These are phyloP conservation scores for Suillus spraguei DNA, from an alignment of 768 basidiomycete genomes.

Conservation along the genomic window DNA sequence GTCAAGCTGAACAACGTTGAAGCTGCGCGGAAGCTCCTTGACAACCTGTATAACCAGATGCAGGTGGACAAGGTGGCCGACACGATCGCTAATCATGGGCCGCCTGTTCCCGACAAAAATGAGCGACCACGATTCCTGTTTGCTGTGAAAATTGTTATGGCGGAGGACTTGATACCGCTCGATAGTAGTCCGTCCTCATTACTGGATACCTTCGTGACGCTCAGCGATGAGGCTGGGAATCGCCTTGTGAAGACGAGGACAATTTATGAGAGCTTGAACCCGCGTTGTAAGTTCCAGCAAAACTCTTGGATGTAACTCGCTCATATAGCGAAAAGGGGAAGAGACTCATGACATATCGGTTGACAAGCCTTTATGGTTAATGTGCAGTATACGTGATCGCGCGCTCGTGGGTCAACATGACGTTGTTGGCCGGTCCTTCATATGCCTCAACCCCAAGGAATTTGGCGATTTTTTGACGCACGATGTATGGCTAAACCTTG, in stretches of 20 bases:
- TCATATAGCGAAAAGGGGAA: constrained; percentile 65
- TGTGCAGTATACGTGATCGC: constrained; percentile 92
- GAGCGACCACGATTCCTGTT: constrained; percentile 79
- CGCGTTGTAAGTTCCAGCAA: constrained; percentile 70
- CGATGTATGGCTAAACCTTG: constrained; percentile 91
- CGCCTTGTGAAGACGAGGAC: constrained; percentile 94
- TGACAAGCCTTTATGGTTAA: constrained; percentile 93
- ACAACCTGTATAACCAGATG: constrained; percentile 93
- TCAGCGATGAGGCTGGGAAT: constrained; percentile 90
- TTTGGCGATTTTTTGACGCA: constrained; percentile 90
- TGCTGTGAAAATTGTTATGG: constrained; percentile 90
- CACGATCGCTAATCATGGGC: constrained; percentile 54
- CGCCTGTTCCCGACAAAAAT: constrained; percentile 73
- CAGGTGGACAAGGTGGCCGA: constrained; percentile 85
- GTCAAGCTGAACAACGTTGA: constrained; percentile 98
- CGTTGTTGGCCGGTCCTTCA: constrained; percentile 86
- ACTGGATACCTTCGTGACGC: constrained; percentile 90
- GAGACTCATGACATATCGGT: constrained; percentile 96
- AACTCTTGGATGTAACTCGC: constrained; percentile 7
- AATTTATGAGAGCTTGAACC: constrained; percentile 86
- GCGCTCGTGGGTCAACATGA: constrained; percentile 92
- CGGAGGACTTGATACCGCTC: constrained; percentile 81
- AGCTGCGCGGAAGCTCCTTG: constrained; percentile 85
- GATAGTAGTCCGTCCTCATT: constrained; percentile 79
- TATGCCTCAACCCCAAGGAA: constrained; percentile 87